Evolutionary conservation across 2,329 filamentous ascomycete species (phyloP).

Genomic region (Colletotrichum filicis): DNA sequence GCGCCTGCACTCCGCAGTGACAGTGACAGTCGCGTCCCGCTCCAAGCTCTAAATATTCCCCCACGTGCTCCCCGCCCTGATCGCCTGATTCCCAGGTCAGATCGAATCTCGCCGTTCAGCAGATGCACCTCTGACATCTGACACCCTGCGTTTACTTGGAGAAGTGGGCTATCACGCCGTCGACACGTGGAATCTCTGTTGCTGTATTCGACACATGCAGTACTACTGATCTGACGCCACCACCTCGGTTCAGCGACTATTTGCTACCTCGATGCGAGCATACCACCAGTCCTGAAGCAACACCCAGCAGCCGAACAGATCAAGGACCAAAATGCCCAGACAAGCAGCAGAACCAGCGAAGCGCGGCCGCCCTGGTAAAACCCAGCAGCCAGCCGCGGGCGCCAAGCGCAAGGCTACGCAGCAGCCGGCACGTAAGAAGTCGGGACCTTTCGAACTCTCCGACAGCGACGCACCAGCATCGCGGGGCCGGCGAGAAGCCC

Average conservation of each 20-base stretch:
- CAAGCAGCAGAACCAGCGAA: slow-evolving; percentile 45
- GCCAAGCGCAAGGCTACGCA: slow-evolving; percentile 38
- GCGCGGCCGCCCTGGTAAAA: slow-evolving; percentile 48
- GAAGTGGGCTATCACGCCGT: background rate
- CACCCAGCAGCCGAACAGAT: background rate
- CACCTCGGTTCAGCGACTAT: background rate
- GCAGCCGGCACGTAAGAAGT: slow-evolving; percentile 36
- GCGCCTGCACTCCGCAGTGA: slow-evolving; percentile 5
- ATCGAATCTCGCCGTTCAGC: slow-evolving; percentile 29
- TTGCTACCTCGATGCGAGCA: background rate
- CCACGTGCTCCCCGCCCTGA: slow-evolving; percentile 29
- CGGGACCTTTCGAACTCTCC: slow-evolving; percentile 49
- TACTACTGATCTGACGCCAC: background rate
- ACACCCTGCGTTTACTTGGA: background rate
- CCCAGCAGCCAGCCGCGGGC: slow-evolving; percentile 20
- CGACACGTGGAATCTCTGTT: background rate
- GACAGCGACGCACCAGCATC: slow-evolving; percentile 40
- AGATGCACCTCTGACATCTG: slow-evolving; percentile 20
- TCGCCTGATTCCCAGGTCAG: slow-evolving; percentile 31
- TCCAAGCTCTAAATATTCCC: slow-evolving; percentile 10
- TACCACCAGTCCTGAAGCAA: background rate
- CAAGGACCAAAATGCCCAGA: slow-evolving; percentile 55
- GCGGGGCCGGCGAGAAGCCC: slow-evolving; percentile 35
- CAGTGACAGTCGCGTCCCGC: slow-evolving; percentile 23
- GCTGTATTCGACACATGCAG: background rate